A percentile compares a stretch with the other conserved stretches of the same genome.
phyloP scores from a whole-genome alignment of 2,329 filamentous ascomycete genomes.

The Curvularia sp. region DNA sequence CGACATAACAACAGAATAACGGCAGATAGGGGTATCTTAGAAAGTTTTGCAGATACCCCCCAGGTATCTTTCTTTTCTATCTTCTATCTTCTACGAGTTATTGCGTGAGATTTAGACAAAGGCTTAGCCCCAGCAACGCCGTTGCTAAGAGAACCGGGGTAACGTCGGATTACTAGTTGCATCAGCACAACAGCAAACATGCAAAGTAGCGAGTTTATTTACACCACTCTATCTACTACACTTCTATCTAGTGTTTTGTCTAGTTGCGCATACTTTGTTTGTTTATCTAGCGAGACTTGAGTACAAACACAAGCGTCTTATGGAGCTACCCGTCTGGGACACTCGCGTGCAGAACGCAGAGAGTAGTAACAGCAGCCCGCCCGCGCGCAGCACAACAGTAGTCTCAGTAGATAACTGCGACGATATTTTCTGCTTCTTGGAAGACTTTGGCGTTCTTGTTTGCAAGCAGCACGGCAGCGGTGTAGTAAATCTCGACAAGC shows the following conservation, averaged over 20 bases:
- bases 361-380: slow-evolving; percentile 7
- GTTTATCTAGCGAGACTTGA: neutral
- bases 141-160: neutral
- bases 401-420: neutral
- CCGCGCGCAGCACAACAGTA: neutral
- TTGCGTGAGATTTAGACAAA: no score
- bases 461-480: neutral
- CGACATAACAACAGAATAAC: no score
- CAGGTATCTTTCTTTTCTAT: no score
- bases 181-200: neutral
- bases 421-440: neutral
- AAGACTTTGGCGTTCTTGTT: neutral
- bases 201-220: neutral
- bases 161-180: neutral
- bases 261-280: neutral
- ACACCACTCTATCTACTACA: neutral
- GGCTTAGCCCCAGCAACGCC: neutral
- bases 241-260: neutral
- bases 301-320: slow-evolving; percentile 3
- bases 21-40: no score
- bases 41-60: no score
- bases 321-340: slow-evolving; percentile 6
- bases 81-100: no score
- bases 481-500: neutral
- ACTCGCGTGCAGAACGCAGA: slow-evolving; percentile 4